These are phyloP conservation scores for Berberis vulgaris DNA, from an alignment of 164 flowering plant genomes.

Conservation along the genomic window DNA sequence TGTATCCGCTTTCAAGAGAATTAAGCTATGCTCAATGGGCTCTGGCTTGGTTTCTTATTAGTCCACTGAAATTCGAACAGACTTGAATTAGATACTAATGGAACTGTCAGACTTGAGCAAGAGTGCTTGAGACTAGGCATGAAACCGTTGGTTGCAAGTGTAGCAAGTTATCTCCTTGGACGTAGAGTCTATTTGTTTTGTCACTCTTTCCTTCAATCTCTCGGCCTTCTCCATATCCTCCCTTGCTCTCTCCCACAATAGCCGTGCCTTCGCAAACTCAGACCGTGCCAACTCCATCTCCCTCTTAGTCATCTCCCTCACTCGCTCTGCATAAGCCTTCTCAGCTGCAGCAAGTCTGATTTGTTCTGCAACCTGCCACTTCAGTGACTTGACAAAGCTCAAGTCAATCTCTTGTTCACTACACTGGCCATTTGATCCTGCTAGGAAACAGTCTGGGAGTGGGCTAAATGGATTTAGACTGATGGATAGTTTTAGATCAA, in stretches of 20 bases:
- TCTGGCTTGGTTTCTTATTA: too few relatives aligned
- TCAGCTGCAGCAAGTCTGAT: constrained; percentile 72
- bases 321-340: constrained; percentile 85
- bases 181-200: constrained; percentile 35
- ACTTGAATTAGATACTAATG: not conserved
- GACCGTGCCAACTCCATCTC: constrained; percentile 92
- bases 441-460: constrained; percentile 9
- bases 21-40: too few relatives aligned
- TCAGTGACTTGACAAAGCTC: constrained; percentile 43
- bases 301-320: constrained; percentile 68
- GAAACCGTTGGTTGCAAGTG: constrained; percentile 68
- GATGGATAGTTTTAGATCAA: constrained; percentile 72
- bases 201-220: constrained; percentile 53
- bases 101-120: not conserved
- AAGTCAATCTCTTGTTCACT: constrained; percentile 9
- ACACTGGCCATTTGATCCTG: constrained; percentile 2
- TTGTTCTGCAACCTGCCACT: constrained; percentile 83
- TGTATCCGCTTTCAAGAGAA: too few relatives aligned
- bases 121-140: not conserved
- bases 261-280: constrained; percentile 73
- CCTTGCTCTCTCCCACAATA: constrained; percentile 73
- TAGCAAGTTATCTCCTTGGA: constrained; percentile 94
- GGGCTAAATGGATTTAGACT: constrained; percentile 31
- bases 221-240: constrained; percentile 71
- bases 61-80: too few relatives aligned